These are phyloP conservation scores for Neonectria ditissima DNA, from an alignment of 2,329 filamentous ascomycete genomes.

Conservation along the genomic window DNA sequence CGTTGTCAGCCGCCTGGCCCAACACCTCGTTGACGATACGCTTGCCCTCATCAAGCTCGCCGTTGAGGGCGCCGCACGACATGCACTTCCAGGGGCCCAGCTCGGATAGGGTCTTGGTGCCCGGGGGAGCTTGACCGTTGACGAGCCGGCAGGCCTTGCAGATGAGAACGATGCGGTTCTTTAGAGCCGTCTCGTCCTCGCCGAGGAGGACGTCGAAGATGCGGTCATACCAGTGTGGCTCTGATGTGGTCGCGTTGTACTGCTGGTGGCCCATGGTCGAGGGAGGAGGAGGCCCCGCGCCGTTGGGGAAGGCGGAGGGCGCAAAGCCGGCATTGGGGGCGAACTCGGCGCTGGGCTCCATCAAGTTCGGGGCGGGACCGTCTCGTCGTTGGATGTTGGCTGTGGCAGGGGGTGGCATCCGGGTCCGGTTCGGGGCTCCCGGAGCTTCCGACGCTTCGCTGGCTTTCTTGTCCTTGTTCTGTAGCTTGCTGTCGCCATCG, in stretches of 20 bases:
- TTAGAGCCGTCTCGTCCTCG: slow-evolving; percentile 92
- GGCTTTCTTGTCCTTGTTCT: slow-evolving; percentile 30
- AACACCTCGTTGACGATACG: slow-evolving; percentile 77
- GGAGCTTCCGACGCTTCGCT: slow-evolving; percentile 30
- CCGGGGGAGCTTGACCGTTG: slow-evolving; percentile 95
- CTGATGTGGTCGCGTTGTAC: slow-evolving; percentile 44
- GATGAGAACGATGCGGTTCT: slow-evolving; percentile 90
- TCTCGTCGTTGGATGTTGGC: slow-evolving; percentile 68
- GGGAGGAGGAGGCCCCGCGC: slow-evolving; percentile 28
- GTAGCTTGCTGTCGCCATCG: slow-evolving; percentile 26
- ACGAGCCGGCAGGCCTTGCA: slow-evolving; percentile 86
- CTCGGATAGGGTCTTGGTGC: slow-evolving; percentile 80
- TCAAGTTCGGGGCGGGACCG: slow-evolving; percentile 42
- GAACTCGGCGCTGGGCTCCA: slow-evolving; percentile 71
- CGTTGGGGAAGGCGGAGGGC: slow-evolving; percentile 53
- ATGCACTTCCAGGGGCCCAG: slow-evolving; percentile 90
- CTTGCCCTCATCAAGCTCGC: slow-evolving; percentile 80
- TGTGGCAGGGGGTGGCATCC: slow-evolving; percentile 69
- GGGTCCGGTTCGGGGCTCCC: slow-evolving; percentile 55
- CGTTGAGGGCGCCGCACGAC: slow-evolving; percentile 85
- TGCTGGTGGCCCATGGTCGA: slow-evolving; percentile 24
- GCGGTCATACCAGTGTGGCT: slow-evolving; percentile 90
- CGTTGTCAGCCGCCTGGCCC: slow-evolving; percentile 38
- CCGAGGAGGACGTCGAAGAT: slow-evolving; percentile 92
- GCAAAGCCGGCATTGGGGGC: slow-evolving; percentile 73